Percentiles rank a stretch among this genome's conserved stretches.
Evolutionary conservation across 2,329 filamentous ascomycete genomes (phyloP).

Genomic region (Fusarium secorum): DNA sequence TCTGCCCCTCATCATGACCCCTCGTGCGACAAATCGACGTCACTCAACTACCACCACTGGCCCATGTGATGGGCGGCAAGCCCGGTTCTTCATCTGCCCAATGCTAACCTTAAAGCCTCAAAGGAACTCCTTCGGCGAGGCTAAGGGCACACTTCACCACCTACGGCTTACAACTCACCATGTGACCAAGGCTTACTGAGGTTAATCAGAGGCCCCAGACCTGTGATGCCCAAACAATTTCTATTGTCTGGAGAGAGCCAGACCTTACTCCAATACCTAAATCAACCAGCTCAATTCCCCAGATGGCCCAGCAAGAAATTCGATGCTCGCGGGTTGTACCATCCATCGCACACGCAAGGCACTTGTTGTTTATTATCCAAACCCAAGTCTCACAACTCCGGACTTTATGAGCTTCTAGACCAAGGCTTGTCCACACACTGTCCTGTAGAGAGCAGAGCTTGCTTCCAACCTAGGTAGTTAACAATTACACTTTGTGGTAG

Average conservation of each 20-base stretch:
- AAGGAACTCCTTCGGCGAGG: not conserved
- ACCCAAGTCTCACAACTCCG: slow-evolving; percentile 18
- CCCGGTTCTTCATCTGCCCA: slow-evolving; percentile 21
- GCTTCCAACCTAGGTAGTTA: slow-evolving; percentile 2
- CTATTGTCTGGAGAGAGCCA: not conserved
- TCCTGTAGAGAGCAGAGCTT: slow-evolving; percentile 1
- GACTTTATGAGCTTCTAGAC: slow-evolving; percentile 16
- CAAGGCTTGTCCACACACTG: slow-evolving; percentile 1
- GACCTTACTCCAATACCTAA: not conserved
- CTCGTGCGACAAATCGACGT: slow-evolving; percentile 28
- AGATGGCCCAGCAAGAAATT: slow-evolving; percentile 7
- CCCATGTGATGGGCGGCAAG: slow-evolving; percentile 35
- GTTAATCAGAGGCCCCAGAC: not conserved
- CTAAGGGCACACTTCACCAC: not conserved
- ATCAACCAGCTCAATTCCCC: not conserved
- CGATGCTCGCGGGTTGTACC: not conserved
- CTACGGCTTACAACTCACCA: not conserved
- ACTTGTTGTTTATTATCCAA: not conserved
- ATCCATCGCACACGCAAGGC: slow-evolving; percentile 5
- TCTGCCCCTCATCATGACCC: slow-evolving; percentile 10
- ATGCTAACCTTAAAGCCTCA: slow-evolving; percentile 8
- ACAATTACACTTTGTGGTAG: not conserved
- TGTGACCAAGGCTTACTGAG: not conserved
- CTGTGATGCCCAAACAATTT: not conserved
- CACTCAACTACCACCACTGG: slow-evolving; percentile 20